A percentile compares a stretch with the other conserved stretches of the same genome.
Conservation (phyloP, 257 asterid genomes). For the Solanum sejunctum region DNA sequence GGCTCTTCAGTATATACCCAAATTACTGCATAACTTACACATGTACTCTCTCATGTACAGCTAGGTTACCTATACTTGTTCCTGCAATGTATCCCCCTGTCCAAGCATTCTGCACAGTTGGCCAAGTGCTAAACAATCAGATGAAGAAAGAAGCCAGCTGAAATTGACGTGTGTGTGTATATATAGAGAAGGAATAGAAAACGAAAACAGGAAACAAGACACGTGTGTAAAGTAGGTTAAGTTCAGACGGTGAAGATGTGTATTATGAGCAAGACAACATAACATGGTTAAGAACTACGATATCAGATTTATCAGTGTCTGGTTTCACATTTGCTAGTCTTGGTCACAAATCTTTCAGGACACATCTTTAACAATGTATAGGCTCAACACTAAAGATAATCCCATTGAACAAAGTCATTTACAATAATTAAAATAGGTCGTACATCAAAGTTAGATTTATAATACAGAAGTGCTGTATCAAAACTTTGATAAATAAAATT, state of each 20-base stretch:
- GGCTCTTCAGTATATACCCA: neutral
- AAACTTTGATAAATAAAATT: neutral
- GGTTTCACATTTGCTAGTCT: neutral
- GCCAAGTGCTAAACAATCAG: neutral
- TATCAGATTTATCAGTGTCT: neutral
- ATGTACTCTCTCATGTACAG: neutral
- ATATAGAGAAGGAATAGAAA: neutral
- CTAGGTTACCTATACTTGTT: slow-evolving; percentile 49
- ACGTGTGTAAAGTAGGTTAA: neutral
- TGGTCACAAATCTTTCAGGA: neutral
- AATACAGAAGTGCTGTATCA: neutral
- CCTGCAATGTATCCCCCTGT: slow-evolving; percentile 92
- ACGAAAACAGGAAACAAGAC: neutral
- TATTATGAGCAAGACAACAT: neutral
- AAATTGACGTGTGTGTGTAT: neutral
- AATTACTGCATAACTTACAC: neutral
- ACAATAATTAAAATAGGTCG: neutral
- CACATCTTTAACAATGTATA: neutral
- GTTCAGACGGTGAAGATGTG: neutral
- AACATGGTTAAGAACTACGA: neutral
- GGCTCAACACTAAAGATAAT: neutral
- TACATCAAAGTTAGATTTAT: neutral
- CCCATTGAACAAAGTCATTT: neutral
- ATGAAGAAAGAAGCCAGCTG: neutral
- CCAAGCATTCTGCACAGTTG: slow-evolving; percentile 71